Base-by-base conservation (phyloP, 345 rosid genomes). In the Sisymbrium altissimum region DNA sequence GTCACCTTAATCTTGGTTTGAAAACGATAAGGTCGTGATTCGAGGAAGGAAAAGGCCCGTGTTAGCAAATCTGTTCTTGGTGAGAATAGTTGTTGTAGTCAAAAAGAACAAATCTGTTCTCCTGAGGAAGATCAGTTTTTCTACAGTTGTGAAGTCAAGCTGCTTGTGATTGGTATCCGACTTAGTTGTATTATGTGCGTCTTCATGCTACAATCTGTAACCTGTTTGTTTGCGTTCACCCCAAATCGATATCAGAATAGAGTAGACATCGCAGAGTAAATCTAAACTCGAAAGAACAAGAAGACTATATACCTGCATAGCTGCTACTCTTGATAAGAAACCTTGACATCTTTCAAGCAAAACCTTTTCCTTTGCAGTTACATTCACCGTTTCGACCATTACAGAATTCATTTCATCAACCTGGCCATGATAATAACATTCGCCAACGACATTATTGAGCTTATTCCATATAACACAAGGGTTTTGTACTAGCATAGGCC, bases 171-270 rank as follows among this genome's bases (percentile, higher is more conserved):
- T 18, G 81, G 79, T 75, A 81, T 75, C 14, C 83, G 85, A 76
- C 84, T 87, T 79, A 84, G 77, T 81, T 94, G 98, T 80, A 89
- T 72, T 82, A 87, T 71, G 69, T 94, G 98, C 25, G 96, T 91
- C 83, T 92, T 89, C 97, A 94, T 81, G 93, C 97, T 93, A 84
- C 92, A 86, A 71, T 87, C 88, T 48, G 89, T 89, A 29, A 91
- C 92, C 98, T 91, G 88, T 78, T 73, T 30, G 50, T 60, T 35
- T 21, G 25, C 32, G 15, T 50, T 30, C 11, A 43, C 45, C 30
- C 71, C 27, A 69, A 39, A 36, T 17, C 17, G 0, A 46, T 15
- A 44, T 60, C 78, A 70, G 65, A 52, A 71, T 9, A 36, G 19
- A 40, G 32, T 56, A 57, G 25, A 41, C 19, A 63, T 58, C 0